Conservation (phyloP, 2,329 filamentous ascomycete species). For the Cryphonectria carpinicola region DNA sequence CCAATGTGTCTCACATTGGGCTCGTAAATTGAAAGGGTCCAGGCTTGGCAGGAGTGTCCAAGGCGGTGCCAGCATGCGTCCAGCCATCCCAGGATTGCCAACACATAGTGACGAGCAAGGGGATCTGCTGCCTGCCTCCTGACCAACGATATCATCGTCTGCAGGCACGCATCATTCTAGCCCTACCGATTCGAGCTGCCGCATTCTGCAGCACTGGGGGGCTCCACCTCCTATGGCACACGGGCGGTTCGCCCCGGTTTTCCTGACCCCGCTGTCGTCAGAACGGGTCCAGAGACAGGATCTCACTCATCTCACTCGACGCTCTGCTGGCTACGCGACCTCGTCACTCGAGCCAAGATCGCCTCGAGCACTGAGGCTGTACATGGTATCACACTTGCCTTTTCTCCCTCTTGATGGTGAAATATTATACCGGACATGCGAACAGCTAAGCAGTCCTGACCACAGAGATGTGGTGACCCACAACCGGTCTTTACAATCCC, state of each 20-base stretch:
- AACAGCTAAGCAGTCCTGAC: neutral
- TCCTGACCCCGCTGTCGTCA: constrained; percentile 26
- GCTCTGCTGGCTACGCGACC: neutral
- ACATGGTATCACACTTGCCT: neutral
- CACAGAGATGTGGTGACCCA: neutral
- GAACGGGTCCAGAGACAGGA: constrained; percentile 16
- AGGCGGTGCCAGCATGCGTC: neutral
- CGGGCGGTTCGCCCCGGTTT: constrained; percentile 14
- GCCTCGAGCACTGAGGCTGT: neutral
- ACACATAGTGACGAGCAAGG: neutral
- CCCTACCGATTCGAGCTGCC: constrained; percentile 11
- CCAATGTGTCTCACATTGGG: neutral
- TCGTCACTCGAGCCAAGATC: neutral
- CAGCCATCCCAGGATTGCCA: neutral
- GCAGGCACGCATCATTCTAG: constrained; percentile 9
- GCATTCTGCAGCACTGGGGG: constrained; percentile 13
- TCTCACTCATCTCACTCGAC: constrained; percentile 9
- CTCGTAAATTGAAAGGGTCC: neutral
- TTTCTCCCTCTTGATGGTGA: neutral
- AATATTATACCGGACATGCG: neutral
- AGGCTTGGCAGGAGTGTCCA: neutral
- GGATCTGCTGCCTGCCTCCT: neutral
- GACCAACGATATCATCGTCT: constrained; percentile 8
- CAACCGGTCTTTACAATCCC: neutral
- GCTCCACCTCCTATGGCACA: constrained; percentile 14